These are phyloP conservation scores for Melaleuca alternifolia DNA, from an alignment of 345 rosid genomes.

Conservation along the genomic window DNA sequence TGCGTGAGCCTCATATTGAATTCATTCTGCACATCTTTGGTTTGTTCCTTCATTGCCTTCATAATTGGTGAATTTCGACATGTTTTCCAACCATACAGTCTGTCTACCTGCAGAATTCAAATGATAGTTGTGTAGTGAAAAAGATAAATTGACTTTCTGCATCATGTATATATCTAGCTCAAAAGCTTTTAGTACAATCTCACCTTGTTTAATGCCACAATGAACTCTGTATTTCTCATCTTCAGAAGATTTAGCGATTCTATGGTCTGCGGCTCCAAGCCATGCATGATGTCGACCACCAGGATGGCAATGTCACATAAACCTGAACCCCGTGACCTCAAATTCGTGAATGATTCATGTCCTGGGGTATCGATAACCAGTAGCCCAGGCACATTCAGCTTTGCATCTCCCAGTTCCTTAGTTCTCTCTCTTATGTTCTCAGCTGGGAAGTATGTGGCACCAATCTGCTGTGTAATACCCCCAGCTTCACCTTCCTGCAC, in stretches of 20 bases:
- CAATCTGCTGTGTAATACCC: constrained; percentile 98
- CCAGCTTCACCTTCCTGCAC: constrained; percentile 99
- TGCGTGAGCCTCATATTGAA: constrained; percentile 59
- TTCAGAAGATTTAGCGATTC: constrained; percentile 85
- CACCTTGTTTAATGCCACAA: constrained; percentile 92
- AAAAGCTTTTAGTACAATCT: neutral
- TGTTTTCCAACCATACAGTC: constrained; percentile 84
- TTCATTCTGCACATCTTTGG: constrained; percentile 54
- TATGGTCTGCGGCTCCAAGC: constrained; percentile 84
- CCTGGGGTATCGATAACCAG: constrained; percentile 99
- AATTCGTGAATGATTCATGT: constrained; percentile 82
- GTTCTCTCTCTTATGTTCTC: constrained; percentile 93
- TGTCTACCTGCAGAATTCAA: constrained; percentile 59
- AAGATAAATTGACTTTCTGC: neutral
- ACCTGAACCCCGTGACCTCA: constrained; percentile 89
- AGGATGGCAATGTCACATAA: constrained; percentile 93
- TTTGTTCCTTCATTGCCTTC: constrained; percentile 63
- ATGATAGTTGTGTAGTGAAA: neutral
- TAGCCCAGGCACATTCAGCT: constrained; percentile 85
- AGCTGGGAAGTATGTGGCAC: constrained; percentile 96
- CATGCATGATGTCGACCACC: constrained; percentile 96
- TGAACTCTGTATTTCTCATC: constrained; percentile 82
- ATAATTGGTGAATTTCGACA: constrained; percentile 67
- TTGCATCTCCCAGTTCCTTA: constrained; percentile 89
- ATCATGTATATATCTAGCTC: neutral